phyloP scores from a whole-genome alignment of 2,329 filamentous ascomycete species.

The Gnomoniopsis sp. region DNA sequence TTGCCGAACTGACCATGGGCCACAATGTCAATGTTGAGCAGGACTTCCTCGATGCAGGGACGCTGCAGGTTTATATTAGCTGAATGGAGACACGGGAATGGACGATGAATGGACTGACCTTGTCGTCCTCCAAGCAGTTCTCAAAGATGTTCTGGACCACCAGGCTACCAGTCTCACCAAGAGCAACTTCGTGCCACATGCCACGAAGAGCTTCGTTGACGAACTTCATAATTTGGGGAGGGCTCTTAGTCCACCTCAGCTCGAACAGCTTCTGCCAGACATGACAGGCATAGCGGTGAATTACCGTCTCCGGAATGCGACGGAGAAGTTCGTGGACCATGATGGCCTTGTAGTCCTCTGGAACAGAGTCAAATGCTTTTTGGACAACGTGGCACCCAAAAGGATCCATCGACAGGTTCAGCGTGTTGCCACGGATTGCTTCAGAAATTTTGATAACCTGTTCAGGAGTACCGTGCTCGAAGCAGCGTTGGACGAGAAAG shows the following conservation, averaged over 20 bases:
- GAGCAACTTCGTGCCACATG: constrained; percentile 98
- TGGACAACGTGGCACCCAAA: constrained; percentile 98
- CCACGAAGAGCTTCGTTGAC: constrained; percentile 92
- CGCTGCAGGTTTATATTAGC: constrained; percentile 53
- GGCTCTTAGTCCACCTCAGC: constrained; percentile 89
- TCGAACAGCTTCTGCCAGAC: constrained; percentile 99
- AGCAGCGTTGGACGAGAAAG: constrained; percentile 97
- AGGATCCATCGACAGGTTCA: constrained; percentile 95
- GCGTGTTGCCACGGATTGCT: constrained; percentile 87
- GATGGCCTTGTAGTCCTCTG: constrained; percentile 94
- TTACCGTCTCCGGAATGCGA: constrained; percentile 94
- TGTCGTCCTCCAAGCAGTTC: constrained; percentile 97
- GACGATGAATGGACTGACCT: constrained; percentile 54
- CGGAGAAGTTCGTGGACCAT: constrained; percentile 98
- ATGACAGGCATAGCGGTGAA: constrained; percentile 97
- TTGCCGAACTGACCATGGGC: constrained; percentile 98
- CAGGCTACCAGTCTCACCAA: constrained; percentile 94
- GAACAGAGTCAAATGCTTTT: constrained; percentile 96
- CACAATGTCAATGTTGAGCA: constrained; percentile 92
- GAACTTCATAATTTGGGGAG: constrained; percentile 96
- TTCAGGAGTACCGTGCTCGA: constrained; percentile 93
- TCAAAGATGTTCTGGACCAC: constrained; percentile 99
- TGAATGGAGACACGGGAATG: neutral
- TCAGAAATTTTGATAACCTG: constrained; percentile 94
- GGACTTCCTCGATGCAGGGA: constrained; percentile 93